Evolutionary conservation across 2,329 filamentous ascomycete species (phyloP), one percentile per base, ranked within the genome.

Genomic region (Ascochyta viciae-villosae): DNA sequence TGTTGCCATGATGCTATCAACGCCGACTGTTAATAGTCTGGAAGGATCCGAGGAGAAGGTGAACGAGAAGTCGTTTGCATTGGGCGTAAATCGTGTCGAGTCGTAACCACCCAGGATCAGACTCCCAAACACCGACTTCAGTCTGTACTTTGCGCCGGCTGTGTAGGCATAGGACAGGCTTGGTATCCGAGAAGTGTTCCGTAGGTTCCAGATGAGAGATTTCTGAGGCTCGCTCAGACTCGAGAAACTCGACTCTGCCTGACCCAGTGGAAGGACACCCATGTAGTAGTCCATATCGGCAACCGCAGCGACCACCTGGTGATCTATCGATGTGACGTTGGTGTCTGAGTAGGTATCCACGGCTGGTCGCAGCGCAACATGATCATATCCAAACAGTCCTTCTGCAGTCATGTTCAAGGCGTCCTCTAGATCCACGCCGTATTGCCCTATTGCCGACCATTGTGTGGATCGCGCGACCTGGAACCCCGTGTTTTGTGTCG

Each of bases 61-160:
- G 40, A 67, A 77, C 0, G 69, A 70, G 38, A 74, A 72, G 23
- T 60, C 58, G 37, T 72, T 69, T 4, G 56, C 51, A 37, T 69
- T 68, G 4, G 67, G 49, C 22, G 58, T 67, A 56, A 77, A 74
- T n/a, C 76, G 72, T 0, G 71, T 72, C 16, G 67, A 62, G 57
- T 80, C 77, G 51, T 77, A 80, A 6, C 78, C 78, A 15, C 78
- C 77, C 4, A 80, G 57, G 1, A 75, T 71, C 22, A 79, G 65
- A 44, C 65, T 77, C 7, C 72, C 74, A 34, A 70, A 67, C 0
- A 72, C 70, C 1, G 67, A 68, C 40, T 75, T 74, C 22, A 68
- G 49, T 9, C 64, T 63, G 52, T 76, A 75, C 27, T 67, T 66
- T 27, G 72, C 72, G 22, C 74, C 74, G 41, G 74, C 74, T 19